These are phyloP conservation scores for Tylopilus sp. DNA, from an alignment of 768 basidiomycete species.

Conservation along the genomic window DNA sequence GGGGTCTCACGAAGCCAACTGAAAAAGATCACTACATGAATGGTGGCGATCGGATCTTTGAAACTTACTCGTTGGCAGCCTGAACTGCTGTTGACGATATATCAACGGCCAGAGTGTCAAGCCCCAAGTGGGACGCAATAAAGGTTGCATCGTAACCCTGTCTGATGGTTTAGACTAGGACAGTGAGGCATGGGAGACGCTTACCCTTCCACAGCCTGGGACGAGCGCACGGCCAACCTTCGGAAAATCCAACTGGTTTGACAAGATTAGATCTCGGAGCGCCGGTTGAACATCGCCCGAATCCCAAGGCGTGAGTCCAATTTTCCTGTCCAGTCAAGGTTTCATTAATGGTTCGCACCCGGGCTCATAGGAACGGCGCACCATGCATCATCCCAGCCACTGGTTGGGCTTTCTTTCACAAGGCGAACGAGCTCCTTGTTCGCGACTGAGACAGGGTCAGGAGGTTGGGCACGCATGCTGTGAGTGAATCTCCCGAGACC, in stretches of 20 bases:
- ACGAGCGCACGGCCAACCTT: conserved; percentile 43
- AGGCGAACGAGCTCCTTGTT: conserved; percentile 6
- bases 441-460: not conserved
- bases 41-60: not conserved
- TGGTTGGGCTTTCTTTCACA: conserved; percentile 9
- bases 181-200: not conserved
- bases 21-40: not conserved
- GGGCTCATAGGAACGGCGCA: not conserved
- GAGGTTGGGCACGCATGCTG: not conserved
- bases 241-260: conserved; percentile 43
- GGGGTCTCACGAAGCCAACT: conserved; percentile 1
- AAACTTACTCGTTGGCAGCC: conserved; percentile 20
- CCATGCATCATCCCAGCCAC: conserved; percentile 24
- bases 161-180: not conserved
- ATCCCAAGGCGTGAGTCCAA: conserved; percentile 63
- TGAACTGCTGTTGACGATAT: conserved; percentile 15
- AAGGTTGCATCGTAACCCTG: conserved; percentile 21
- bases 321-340: conserved; percentile 35
- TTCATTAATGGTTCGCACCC: not conserved
- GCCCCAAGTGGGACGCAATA: conserved; percentile 15
- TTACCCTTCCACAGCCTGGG: conserved; percentile 55
- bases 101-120: conserved; percentile 19
- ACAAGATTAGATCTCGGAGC: conserved; percentile 48
- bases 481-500: not conserved
- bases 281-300: conserved; percentile 51